These are phyloP conservation scores for Heritiera fomes DNA, from an alignment of 345 rosid species.

Conservation along the genomic window DNA sequence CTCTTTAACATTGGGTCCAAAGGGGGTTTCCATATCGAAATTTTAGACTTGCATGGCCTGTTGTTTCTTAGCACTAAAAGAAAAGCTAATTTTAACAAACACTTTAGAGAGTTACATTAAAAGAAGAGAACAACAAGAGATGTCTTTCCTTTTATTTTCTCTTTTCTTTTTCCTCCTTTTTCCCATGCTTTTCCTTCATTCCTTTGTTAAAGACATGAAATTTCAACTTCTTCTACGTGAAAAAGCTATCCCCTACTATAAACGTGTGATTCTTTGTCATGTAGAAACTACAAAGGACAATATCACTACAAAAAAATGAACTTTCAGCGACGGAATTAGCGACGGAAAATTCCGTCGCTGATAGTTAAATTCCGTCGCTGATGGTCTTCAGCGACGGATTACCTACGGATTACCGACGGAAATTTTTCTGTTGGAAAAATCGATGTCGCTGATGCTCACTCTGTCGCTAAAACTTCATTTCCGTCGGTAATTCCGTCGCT, in stretches of 20 bases:
- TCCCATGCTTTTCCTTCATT: background rate
- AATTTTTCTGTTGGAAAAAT: too few relatives aligned
- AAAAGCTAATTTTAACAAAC: slow-evolving; percentile 44
- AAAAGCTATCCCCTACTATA: slow-evolving; percentile 23
- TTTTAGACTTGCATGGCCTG: slow-evolving; percentile 34
- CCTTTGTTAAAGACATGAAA: slow-evolving; percentile 35
- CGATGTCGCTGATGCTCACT: too few relatives aligned
- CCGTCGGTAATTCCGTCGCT: too few relatives aligned
- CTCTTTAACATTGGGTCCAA: slow-evolving; percentile 30
- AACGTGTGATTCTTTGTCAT: slow-evolving; percentile 32
- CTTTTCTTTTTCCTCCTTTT: background rate
- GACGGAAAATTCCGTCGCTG: too few relatives aligned
- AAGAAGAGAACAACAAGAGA: slow-evolving; percentile 53
- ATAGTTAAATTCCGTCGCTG: too few relatives aligned
- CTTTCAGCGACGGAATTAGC: too few relatives aligned
- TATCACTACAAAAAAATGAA: too few relatives aligned
- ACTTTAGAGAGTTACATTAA: slow-evolving; percentile 53
- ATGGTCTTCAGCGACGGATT: too few relatives aligned
- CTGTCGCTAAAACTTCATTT: too few relatives aligned
- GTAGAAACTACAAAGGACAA: slow-evolving; percentile 19
- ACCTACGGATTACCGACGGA: too few relatives aligned
- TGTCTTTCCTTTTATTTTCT: slow-evolving; percentile 40
- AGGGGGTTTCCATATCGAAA: slow-evolving; percentile 26
- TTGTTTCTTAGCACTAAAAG: slow-evolving; percentile 32
- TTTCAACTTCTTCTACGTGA: slow-evolving; percentile 41